Evolutionary conservation across 2,329 filamentous ascomycete species (phyloP).

Genomic region (Colletotrichum kahawae): DNA sequence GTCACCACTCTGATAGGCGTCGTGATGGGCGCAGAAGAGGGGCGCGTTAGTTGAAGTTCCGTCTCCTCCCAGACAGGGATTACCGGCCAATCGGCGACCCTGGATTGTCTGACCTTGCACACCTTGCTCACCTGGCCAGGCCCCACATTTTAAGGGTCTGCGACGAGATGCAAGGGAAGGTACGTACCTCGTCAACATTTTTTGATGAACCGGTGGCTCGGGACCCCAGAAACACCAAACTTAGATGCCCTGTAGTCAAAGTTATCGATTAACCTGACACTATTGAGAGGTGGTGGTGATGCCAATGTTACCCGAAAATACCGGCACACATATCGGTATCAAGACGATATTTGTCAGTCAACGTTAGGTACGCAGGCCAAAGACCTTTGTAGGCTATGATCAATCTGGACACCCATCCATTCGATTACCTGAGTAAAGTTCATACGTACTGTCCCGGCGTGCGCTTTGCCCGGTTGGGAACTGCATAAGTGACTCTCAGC

Average conservation of each 20-base stretch:
- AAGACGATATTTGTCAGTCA: background rate
- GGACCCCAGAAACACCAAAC: background rate
- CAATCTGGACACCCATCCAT: background rate
- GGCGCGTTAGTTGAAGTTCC: slow-evolving; percentile 12
- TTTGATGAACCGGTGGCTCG: background rate
- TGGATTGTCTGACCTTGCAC: background rate
- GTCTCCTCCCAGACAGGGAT: background rate
- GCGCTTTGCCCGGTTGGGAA: background rate
- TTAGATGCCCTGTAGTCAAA: background rate
- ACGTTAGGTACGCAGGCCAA: background rate
- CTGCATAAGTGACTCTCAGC: background rate
- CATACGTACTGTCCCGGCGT: background rate
- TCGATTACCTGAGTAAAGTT: background rate
- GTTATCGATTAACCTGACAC: background rate
- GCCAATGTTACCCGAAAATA: background rate
- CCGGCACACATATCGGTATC: background rate
- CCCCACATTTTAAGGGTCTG: background rate
- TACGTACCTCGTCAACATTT: background rate
- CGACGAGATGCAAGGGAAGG: background rate
- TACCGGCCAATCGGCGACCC: background rate
- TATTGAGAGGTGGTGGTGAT: background rate
- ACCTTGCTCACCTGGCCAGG: background rate
- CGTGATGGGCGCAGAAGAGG: slow-evolving; percentile 13
- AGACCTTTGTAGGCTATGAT: background rate
- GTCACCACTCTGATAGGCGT: slow-evolving; percentile 17